Percentiles rank a stretch among this genome's conserved stretches.
phyloP scores from a whole-genome alignment of 768 basidiomycete genomes.

The Lactarius quietus region DNA sequence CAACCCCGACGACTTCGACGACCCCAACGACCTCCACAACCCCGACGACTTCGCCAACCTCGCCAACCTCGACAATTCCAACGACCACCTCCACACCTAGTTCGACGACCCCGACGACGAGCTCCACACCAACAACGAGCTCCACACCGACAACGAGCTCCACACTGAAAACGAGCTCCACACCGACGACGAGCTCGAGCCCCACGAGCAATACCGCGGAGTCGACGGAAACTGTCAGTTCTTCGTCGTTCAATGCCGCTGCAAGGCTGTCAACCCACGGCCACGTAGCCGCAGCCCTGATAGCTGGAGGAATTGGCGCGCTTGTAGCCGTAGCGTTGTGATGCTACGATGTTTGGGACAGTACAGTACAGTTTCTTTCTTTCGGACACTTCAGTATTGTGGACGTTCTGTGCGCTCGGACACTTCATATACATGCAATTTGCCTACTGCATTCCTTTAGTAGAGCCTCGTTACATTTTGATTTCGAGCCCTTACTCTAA shows the following conservation, averaged over 20 bases:
- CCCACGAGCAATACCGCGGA: neutral
- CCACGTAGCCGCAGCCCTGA: constrained; percentile 3
- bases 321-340: neutral
- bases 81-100: too few relatives aligned
- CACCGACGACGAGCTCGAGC: neutral
- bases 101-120: too few relatives aligned
- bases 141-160: neutral
- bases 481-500: too few relatives aligned
- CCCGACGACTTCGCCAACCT: too few relatives aligned
- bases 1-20: neutral
- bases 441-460: too few relatives aligned
- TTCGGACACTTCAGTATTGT: neutral
- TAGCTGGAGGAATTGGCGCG: constrained; percentile 8
- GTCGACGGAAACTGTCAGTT: neutral
- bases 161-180: neutral
- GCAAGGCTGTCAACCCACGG: neutral
- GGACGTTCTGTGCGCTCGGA: too few relatives aligned
- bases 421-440: too few relatives aligned
- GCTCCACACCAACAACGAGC: too few relatives aligned
- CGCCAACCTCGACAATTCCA: neutral
- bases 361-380: too few relatives aligned
- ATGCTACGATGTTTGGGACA: neutral
- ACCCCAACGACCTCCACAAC: too few relatives aligned
- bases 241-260: neutral
- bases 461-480: too few relatives aligned